Evolutionary conservation across 192 early-diverging fungal species (phyloP).

Genomic region (Backusella australiensis): DNA sequence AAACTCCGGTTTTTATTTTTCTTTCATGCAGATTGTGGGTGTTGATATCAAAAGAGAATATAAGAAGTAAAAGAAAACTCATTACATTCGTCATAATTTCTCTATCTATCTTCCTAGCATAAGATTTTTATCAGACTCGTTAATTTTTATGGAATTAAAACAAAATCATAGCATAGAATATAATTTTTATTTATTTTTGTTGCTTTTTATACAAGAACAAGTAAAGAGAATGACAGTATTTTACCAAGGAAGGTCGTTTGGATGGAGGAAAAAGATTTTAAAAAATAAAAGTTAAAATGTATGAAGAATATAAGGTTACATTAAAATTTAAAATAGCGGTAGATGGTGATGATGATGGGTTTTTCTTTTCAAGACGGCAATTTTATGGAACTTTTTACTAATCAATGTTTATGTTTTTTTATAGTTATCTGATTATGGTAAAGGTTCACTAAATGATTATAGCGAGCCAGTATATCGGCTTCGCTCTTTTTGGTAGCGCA

Average conservation of each 20-base stretch:
- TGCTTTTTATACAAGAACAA: background rate
- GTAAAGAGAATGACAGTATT: background rate
- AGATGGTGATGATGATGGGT: background rate
- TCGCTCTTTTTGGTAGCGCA: background rate
- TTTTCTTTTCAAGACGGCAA: background rate
- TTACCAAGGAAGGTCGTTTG: no score
- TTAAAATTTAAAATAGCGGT: background rate
- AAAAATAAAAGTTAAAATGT: background rate
- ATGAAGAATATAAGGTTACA: background rate
- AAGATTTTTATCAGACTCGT: no score
- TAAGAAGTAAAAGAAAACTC: no score
- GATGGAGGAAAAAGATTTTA: no score
- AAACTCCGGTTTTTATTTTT: no score
- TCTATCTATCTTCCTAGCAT: no score
- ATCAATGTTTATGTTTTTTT: background rate
- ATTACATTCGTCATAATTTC: no score
- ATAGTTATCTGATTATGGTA: background rate
- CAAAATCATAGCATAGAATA: no score
- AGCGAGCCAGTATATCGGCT: background rate
- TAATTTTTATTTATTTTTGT: background rate
- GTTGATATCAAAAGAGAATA: no score
- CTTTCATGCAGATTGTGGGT: no score
- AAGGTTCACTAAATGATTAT: background rate
- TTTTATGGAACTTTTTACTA: background rate
- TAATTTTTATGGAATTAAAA: no score